Base-by-base conservation (phyloP, 1,284 basidiomycete genomes). In the Filobasidium uniguttulatum region DNA sequence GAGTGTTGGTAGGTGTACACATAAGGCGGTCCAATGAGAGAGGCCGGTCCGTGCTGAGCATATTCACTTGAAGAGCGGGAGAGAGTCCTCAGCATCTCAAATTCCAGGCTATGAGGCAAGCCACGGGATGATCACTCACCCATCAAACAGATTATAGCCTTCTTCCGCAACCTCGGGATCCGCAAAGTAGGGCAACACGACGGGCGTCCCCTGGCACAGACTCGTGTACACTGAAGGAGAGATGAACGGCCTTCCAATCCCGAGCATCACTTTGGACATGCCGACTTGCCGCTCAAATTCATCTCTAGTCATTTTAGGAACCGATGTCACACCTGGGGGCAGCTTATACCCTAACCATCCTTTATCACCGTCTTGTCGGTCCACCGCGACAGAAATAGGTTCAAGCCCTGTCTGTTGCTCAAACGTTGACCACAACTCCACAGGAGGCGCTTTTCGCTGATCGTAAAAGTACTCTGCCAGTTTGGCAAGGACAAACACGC, bases 141-240 rank as follows among this genome's bases (percentile, higher is more conserved):
- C 29, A 35, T 44, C 23, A 45, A 59, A 65, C 0, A 57, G 33
- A 19, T 56, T 44, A 60, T 61, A 65, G 15, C 62, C 62, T 12
- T 55, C 51, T 33, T 50, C 41, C 6, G 35, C 37, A 4, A 49
- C 44, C 12, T 59, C 46, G 14, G 17, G 4, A 20, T 59, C 31
- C 1, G 33, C 33, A 38, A 58, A 58, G 49, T 60, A 59, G 1
- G 66, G 65, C 19, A 68, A 35, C 10, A 68, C 59, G 23, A 63
- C 60, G 1, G 66, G 66, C 4, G 61, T 64, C 5, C 61, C 66
- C 52, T 62, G 62, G 46, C 63, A 65, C 20, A 67, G 44, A 3
- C 62, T 57, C n/a, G 56, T 57, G 53, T 62, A 67, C 0, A 63
- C 60, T 22, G 57, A 60, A 1, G 65, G 66, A 38, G 56, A 59